phyloP scores from a whole-genome alignment of 371 early-diverging fungal species.

The Capillidium heterosporum region DNA sequence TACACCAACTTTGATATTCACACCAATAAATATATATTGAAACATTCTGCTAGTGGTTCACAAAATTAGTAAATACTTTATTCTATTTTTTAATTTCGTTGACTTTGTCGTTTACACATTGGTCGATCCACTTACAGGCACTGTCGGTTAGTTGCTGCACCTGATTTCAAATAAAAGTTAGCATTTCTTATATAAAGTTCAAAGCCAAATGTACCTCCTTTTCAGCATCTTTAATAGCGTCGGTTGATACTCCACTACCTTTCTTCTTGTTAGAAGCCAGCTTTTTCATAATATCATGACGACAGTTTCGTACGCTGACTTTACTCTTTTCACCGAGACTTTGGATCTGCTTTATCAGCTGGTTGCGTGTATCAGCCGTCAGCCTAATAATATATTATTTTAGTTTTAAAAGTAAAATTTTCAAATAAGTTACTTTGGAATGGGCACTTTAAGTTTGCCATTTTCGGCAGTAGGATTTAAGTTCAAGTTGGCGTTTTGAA shows the following conservation, averaged over 20 bases:
- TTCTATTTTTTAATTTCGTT: no score
- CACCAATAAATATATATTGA: no score
- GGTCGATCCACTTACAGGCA: no score
- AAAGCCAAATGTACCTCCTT: slow-evolving; percentile 4
- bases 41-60: no score
- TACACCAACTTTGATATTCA: no score
- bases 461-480: slow-evolving; percentile 61
- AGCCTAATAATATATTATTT: not conserved
- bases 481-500: slow-evolving; percentile 61
- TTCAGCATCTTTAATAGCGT: slow-evolving; percentile 1
- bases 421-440: slow-evolving; percentile 49
- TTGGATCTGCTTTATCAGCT: not conserved
- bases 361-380: not conserved
- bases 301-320: not conserved
- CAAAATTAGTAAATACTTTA: no score
- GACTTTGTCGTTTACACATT: no score
- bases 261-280: not conserved
- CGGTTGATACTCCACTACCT: not conserved
- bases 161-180: not conserved
- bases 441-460: slow-evolving; percentile 54
- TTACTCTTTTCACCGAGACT: not conserved
- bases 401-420: not conserved
- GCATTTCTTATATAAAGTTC: not conserved
- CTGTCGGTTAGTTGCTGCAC: not conserved
- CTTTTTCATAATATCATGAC: slow-evolving; percentile 2